Base-by-base conservation (phyloP, 495 filamentous ascomycete species). In the Penicillium atrosanguineum region DNA sequence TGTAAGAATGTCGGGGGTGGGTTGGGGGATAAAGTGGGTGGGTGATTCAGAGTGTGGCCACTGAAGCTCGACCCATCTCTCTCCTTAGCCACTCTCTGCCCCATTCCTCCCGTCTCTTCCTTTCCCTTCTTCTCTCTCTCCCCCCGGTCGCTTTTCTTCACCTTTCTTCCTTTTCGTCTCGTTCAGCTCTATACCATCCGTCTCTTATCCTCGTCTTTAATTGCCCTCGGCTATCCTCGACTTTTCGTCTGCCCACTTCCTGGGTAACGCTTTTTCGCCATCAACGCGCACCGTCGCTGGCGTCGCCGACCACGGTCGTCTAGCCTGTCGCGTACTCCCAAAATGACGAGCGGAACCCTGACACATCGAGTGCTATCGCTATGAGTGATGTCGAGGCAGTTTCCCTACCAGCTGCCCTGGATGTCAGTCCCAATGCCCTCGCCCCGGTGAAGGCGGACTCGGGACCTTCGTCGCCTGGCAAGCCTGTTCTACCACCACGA, bases 341-440 rank as follows among this genome's bases (percentile, higher is more conserved):
- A 73, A 70, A 78, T 78, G 75, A 75, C 73, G 75, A 78, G 67
- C 72, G 65, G 67, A 65, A 74, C 59, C 49, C 58, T 63, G 61
- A 67, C 57, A 65, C 62, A 64, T 70, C 72, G 66, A 74, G 67
- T 73, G 69, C 62, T 74, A 73, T 68, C 75, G 72, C 72, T 73
- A 78, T 78, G 75, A 78, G 72, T 76, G 73, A 78, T 78, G 70
- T 72, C 59, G 72, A 74, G 52, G 60, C 74, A 61, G 68, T 70
- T 60, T 68, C 73, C 55, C 65, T 74, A 60, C 72, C 71, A 65
- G 69, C 72, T 75, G 59, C 65, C 67, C 63, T 72, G 69, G 68
- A 75, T 64, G 63, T 68, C 65, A 62, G 67, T 62, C 63, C 61
- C 46, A 71, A 63, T 48, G 62, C 63, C 52, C 62, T 75, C 61